A percentile compares a stretch with the other conserved stretches of the same genome.
Conservation (phyloP, 139 green algal genomes). For the Chlamydomonas incerta region DNA sequence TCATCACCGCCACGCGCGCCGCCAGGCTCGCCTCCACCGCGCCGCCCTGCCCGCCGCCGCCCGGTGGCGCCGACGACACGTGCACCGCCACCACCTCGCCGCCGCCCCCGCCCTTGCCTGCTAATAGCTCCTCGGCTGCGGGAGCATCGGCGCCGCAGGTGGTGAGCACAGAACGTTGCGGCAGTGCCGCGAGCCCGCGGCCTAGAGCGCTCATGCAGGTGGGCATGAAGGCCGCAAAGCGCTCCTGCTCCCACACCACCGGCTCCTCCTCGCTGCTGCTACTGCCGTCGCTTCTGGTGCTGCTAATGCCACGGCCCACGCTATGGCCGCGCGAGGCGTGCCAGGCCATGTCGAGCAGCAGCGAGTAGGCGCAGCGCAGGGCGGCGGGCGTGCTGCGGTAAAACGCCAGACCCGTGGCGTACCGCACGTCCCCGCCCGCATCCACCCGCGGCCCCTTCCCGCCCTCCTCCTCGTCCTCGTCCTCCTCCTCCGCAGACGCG, state of each 20-base stretch:
- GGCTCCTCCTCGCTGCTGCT: background rate
- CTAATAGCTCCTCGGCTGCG: too few species aligned
- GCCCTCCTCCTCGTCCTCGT: background rate
- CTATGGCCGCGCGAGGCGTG: background rate
- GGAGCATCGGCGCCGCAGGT: background rate
- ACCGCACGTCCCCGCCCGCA: background rate
- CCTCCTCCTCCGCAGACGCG: background rate
- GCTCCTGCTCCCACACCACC: constrained; percentile 19
- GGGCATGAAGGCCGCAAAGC: constrained; percentile 32
- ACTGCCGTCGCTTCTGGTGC: too few species aligned
- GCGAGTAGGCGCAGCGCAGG: constrained; percentile 32
- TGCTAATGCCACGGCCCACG: background rate
- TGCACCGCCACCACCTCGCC: background rate
- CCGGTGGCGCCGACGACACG: background rate
- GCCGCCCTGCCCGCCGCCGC: background rate
- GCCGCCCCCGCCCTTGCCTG: background rate
- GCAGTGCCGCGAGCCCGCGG: background rate
- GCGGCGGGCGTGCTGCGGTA: constrained; percentile 20
- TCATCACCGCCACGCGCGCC: background rate
- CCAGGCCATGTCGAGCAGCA: constrained; percentile 26
- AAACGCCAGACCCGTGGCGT: background rate
- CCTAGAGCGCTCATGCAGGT: background rate
- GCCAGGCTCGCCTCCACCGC: background rate
- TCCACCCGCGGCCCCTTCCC: background rate
- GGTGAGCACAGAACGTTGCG: background rate